Percentiles rank a stretch among this genome's conserved stretches.
These are phyloP conservation scores for Plasmodium berghei DNA, from an alignment of 169 alveolate species.

Conservation along the genomic window DNA sequence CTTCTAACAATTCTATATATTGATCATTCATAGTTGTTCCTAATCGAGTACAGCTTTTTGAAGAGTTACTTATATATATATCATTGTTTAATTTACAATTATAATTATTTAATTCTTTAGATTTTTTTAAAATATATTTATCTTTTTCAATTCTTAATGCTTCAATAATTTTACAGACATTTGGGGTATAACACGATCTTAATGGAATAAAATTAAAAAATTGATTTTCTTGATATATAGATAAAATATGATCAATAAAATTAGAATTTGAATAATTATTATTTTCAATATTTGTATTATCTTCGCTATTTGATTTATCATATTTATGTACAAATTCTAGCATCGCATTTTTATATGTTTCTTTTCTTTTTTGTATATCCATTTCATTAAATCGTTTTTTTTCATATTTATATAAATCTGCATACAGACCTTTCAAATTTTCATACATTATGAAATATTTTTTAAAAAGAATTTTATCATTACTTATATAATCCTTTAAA, in stretches of 20 bases:
- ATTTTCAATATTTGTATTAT: background rate
- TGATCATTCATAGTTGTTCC: conserved; percentile 47
- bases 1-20: conserved; percentile 74
- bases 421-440: conserved; percentile 36
- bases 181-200: conserved; percentile 53
- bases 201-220: conserved; percentile 32
- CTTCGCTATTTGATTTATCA: background rate
- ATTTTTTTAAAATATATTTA: conserved; percentile 52
- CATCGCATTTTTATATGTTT: conserved; percentile 4
- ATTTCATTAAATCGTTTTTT: conserved; percentile 43
- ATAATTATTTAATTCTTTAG: conserved; percentile 71
- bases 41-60: conserved; percentile 51
- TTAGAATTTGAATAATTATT: background rate
- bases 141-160: conserved; percentile 57
- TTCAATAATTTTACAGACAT: conserved; percentile 56
- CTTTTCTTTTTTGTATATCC: conserved; percentile 29
- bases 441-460: conserved; percentile 38
- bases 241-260: background rate
- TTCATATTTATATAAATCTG: conserved; percentile 69
- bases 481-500: conserved; percentile 60
- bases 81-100: conserved; percentile 70
- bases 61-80: conserved; percentile 64
- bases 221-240: conserved; percentile 4
- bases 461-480: conserved; percentile 55
- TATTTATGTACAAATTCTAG: background rate